These are phyloP conservation scores for Auriculariales sp. DNA, from an alignment of 768 basidiomycete genomes.

Conservation along the genomic window DNA sequence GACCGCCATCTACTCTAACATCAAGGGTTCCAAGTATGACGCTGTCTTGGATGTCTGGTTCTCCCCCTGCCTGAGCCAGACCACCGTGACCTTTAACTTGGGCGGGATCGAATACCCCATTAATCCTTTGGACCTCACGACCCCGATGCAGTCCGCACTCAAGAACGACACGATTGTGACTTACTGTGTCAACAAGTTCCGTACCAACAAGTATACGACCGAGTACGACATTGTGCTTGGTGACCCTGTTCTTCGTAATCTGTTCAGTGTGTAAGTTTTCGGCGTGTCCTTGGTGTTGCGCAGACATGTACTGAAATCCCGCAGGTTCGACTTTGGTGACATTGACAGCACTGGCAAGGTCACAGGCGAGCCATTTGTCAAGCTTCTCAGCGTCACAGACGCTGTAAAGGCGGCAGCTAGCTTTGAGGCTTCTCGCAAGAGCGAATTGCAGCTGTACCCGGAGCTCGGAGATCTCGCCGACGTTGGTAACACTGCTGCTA, in stretches of 20 bases:
- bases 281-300: not conserved
- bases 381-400: not conserved
- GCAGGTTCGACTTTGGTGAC: not conserved
- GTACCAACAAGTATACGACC: not conserved
- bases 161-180: not conserved
- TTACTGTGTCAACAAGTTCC: not conserved
- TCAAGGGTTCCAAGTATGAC: not conserved
- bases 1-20: not conserved
- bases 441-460: too few relatives aligned
- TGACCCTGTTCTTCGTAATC: not conserved
- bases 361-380: not conserved
- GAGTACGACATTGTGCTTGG: not conserved
- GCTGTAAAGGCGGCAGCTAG: not conserved
- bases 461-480: too few relatives aligned
- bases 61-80: not conserved
- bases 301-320: not conserved
- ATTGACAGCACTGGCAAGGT: not conserved
- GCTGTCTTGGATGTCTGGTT: not conserved
- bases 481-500: too few relatives aligned
- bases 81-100: not conserved
- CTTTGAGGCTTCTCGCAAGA: not conserved
- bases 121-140: not conserved
- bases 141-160: not conserved
- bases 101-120: not conserved
- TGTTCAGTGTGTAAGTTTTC: not conserved